Conservation (phyloP, 257 asterid genomes). For the Solanum ahanhuiri region DNA sequence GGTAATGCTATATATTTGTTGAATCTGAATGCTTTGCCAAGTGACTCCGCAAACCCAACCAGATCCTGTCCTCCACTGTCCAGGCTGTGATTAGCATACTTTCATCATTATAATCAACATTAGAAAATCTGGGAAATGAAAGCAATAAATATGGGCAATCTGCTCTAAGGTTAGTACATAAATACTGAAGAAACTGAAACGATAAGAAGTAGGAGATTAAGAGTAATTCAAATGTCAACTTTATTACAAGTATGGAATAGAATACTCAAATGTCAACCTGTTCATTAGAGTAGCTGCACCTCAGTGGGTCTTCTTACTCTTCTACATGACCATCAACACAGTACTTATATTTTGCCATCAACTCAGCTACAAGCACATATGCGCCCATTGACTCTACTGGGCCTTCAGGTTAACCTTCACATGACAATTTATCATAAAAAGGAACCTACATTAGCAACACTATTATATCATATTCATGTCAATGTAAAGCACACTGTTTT, state of each 20-base stretch:
- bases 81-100: background rate
- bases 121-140: background rate
- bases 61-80: background rate
- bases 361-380: background rate
- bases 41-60: background rate
- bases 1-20: background rate
- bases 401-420: background rate
- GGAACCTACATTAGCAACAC: background rate
- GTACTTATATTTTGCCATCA: background rate
- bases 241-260: background rate
- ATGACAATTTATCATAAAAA: background rate
- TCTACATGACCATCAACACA: background rate
- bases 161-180: background rate
- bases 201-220: background rate
- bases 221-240: background rate
- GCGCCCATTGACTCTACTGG: background rate
- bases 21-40: background rate
- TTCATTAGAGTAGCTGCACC: background rate
- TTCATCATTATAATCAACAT: background rate
- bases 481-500: background rate
- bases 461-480: background rate
- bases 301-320: background rate
- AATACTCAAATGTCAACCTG: background rate
- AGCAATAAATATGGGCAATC: background rate
- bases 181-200: background rate